Conservation (phyloP, 2,329 filamentous ascomycete species). For the Emergomyces orientalis region DNA sequence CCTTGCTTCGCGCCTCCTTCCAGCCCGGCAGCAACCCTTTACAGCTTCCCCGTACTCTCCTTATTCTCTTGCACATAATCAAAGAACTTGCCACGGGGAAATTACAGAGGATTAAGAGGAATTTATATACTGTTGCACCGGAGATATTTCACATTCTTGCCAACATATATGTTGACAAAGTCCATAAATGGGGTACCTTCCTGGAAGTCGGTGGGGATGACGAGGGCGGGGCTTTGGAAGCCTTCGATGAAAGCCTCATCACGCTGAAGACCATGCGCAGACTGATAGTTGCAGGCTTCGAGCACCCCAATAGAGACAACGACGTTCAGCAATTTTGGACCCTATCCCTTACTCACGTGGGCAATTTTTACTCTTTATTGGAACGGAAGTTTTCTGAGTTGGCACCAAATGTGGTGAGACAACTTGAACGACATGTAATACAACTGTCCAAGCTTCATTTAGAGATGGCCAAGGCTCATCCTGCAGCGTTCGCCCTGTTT, state of each 20-base stretch:
- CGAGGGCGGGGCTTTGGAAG: conserved; percentile 50
- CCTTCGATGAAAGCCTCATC: conserved; percentile 67
- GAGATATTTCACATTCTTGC: conserved; percentile 75
- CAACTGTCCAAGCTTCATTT: conserved; percentile 89
- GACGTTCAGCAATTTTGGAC: conserved; percentile 74
- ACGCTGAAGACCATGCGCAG: conserved; percentile 72
- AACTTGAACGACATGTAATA: conserved; percentile 76
- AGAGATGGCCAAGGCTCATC: conserved; percentile 69
- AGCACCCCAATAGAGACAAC: conserved; percentile 68
- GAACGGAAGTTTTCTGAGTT: conserved; percentile 48
- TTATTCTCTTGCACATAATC: conserved; percentile 73
- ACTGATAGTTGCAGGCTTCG: conserved; percentile 71
- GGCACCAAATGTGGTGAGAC: conserved; percentile 44
- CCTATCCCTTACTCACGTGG: conserved; percentile 66
- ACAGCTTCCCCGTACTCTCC: conserved; percentile 61
- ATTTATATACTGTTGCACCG: conserved; percentile 67
- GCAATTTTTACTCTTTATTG: conserved; percentile 60
- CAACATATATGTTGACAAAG: conserved; percentile 67
- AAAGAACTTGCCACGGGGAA: conserved; percentile 83
- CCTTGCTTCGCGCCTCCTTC: conserved; percentile 51
- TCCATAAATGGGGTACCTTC: conserved; percentile 57
- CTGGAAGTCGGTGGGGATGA: conserved; percentile 50
- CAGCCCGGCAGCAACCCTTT: conserved; percentile 49
- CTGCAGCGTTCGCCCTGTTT: conserved; percentile 72
- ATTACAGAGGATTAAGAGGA: conserved; percentile 63